These are phyloP conservation scores for Hyphodiscus hymeniophilus DNA, from an alignment of 495 filamentous ascomycete species.

Conservation along the genomic window DNA sequence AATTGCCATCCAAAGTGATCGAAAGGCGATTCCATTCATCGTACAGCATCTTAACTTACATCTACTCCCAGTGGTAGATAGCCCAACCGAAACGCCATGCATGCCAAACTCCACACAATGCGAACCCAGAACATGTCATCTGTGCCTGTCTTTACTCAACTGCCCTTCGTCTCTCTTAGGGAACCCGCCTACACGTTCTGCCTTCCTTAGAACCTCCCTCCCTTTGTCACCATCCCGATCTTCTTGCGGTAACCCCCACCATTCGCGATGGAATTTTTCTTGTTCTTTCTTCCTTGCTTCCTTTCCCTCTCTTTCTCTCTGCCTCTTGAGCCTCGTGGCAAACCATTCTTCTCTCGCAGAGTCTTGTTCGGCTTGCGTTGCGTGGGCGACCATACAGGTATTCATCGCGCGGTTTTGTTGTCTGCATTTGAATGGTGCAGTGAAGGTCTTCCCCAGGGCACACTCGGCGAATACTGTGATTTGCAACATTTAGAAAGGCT, in stretches of 20 bases:
- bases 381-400: constrained; percentile 79
- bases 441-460: constrained; percentile 75
- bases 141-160: constrained; percentile 24
- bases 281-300: constrained; percentile 44
- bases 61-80: not conserved
- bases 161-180: constrained; percentile 21
- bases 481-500: not conserved
- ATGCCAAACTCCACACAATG: constrained; percentile 13
- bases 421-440: constrained; percentile 78
- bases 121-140: constrained; percentile 6
- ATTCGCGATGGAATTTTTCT: constrained; percentile 50
- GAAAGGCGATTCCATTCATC: constrained; percentile 4
- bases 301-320: constrained; percentile 52
- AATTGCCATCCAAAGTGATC: no score
- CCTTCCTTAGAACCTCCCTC: constrained; percentile 21
- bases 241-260: constrained; percentile 48
- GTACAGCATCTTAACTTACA: constrained; percentile 7
- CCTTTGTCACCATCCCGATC: constrained; percentile 32
- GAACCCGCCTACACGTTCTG: constrained; percentile 23
- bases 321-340: constrained; percentile 56
- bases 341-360: constrained; percentile 94
- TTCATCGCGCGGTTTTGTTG: constrained; percentile 78
- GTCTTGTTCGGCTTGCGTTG: constrained; percentile 78
- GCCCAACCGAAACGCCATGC: constrained; percentile 8
- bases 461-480: constrained; percentile 62